A percentile compares a stretch with the other conserved stretches of the same genome.
Conservation (phyloP, 176 grass and related monocot species). For the Zea luxurians region DNA sequence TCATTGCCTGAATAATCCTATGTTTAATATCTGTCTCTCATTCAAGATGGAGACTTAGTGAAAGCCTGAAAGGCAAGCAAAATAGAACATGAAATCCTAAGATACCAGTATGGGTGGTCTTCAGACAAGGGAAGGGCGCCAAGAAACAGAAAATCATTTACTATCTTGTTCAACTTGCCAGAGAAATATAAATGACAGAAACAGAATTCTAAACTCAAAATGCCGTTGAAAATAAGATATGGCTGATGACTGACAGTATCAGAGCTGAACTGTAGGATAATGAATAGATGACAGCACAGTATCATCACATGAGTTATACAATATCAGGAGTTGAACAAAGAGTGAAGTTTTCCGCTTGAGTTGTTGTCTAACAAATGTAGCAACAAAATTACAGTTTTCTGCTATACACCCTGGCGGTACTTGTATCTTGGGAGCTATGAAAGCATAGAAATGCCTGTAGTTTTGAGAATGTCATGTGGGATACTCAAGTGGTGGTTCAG, state of each 20-base stretch:
- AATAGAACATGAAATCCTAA: neutral
- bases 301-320: neutral
- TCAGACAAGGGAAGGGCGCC: neutral
- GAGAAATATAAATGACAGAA: neutral
- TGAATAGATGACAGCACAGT: neutral
- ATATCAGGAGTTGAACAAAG: neutral
- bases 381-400: neutral
- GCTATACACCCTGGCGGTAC: too few relatives aligned
- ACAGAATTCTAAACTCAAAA: neutral
- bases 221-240: neutral
- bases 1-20: neutral
- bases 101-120: neutral
- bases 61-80: conserved; percentile 6
- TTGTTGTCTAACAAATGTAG: neutral
- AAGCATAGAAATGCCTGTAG: too few relatives aligned
- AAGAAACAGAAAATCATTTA: neutral
- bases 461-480: too few relatives aligned
- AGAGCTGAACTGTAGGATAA: neutral
- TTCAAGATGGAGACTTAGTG: neutral
- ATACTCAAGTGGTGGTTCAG: too few relatives aligned
- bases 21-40: neutral
- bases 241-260: neutral
- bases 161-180: conserved; percentile 1
- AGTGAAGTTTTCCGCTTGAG: conserved; percentile 3
- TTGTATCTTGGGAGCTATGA: too few relatives aligned